Base-by-base conservation (phyloP, 345 rosid genomes). In the Nephelium lappaceum region DNA sequence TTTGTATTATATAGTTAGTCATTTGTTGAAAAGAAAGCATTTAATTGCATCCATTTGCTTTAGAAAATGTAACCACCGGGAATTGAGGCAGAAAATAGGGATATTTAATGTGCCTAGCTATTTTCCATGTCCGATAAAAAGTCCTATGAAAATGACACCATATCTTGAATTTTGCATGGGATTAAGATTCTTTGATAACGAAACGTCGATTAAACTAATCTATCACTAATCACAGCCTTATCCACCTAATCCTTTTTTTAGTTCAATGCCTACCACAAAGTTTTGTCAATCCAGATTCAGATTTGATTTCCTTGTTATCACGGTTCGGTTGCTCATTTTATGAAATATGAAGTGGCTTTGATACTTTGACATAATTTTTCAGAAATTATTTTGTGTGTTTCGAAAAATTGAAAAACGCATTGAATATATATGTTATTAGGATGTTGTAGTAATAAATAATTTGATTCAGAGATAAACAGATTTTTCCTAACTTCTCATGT, bases 1-100 rank as follows among this genome's bases (percentile, higher is more conserved):
- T 31, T 31, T 3, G 36, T 31, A 31, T 31, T 31, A 6, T 8
- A 27, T 69, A 11, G 63, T 74, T 63, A 45, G 60, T 71, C 64
- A 6, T 57, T 71, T 71, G 38, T 39, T 68, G 58, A 53, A 53
- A 15, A 53, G 58, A 47, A 38, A 71, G 71, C 53, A 11, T 53
- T 72, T 18, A 81, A 36, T 73, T 24, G 38, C 31, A 41, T 69
- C 10, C 38, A 25, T 43, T 51, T 53, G 31, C 25, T 14, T 21
- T 23, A 23, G 15, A 47, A 69, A 73, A 77, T 68, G 67, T 14
- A 74, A 18, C n/a, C 11, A 51, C 41, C 89, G 86, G 67, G 71
- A 80, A 87, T 87, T 71, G 53, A 45, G 89, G 82, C 87, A 68
- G 24, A 74, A 83, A 78, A 62, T 73, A 31, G 70, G 89, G 84